phyloP scores from a whole-genome alignment of 2,329 filamentous ascomycete genomes.

The Dactylellina cionopaga region DNA sequence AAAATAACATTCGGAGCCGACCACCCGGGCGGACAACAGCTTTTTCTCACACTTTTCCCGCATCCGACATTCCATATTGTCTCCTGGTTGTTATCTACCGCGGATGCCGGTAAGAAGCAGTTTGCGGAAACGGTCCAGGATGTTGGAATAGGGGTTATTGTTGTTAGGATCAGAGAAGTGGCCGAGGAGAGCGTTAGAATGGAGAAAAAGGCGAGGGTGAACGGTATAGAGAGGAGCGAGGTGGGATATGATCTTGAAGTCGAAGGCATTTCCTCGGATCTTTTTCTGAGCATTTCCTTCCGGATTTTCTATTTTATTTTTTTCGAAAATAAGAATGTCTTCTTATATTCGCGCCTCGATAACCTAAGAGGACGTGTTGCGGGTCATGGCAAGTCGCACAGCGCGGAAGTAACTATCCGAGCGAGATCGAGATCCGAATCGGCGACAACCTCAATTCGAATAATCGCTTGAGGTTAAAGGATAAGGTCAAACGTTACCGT shows the following conservation, averaged over 20 bases:
- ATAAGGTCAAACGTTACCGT: not conserved
- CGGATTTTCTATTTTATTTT: too few relatives aligned
- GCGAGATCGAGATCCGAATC: constrained; percentile 6
- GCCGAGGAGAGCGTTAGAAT: not conserved
- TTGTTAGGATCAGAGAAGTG: constrained; percentile 19
- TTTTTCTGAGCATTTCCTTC: not conserved
- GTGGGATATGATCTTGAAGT: too few relatives aligned
- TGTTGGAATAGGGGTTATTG: constrained; percentile 24
- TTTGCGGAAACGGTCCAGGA: constrained; percentile 21
- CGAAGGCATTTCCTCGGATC: constrained; percentile 6
- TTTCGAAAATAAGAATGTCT: too few relatives aligned
- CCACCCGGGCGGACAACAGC: constrained; percentile 35
- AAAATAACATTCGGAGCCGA: constrained; percentile 8
- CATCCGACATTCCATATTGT: constrained; percentile 42
- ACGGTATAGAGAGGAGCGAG: not conserved
- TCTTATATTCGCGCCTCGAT: too few relatives aligned
- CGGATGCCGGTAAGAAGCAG: constrained; percentile 13
- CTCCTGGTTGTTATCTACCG: constrained; percentile 4
- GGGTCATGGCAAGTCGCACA: not conserved
- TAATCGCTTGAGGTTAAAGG: too few relatives aligned
- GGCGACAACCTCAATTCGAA: constrained; percentile 9
- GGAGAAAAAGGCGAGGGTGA: not conserved
- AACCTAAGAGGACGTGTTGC: not conserved
- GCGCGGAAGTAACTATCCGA: too few relatives aligned
- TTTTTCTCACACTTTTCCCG: constrained; percentile 13